Evolutionary conservation across 2,329 filamentous ascomycete species (phyloP).

Genomic region (Aaosphaeria arxii): DNA sequence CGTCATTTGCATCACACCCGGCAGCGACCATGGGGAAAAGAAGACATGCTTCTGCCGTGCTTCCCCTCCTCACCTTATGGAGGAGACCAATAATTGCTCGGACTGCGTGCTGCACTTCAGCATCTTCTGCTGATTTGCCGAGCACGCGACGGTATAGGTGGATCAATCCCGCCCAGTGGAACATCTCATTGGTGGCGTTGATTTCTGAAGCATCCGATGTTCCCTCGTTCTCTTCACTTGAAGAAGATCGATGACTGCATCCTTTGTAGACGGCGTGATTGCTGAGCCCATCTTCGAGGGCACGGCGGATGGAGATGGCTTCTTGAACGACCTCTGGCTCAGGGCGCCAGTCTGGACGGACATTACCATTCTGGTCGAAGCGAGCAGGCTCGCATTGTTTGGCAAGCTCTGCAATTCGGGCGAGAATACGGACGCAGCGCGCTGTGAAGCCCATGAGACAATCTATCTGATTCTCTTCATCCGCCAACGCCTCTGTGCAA

Average conservation of each 20-base stretch:
- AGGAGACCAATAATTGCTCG: constrained; percentile 62
- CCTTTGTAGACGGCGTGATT: constrained; percentile 39
- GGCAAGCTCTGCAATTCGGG: constrained; percentile 69
- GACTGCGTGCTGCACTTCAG: constrained; percentile 62
- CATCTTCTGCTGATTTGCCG: constrained; percentile 55
- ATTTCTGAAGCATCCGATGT: constrained; percentile 63
- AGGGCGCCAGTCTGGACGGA: constrained; percentile 58
- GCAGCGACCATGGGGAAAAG: constrained; percentile 82
- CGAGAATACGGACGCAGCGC: constrained; percentile 66
- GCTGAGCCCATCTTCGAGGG: constrained; percentile 56
- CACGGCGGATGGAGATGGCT: constrained; percentile 59
- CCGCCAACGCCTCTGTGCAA: constrained; percentile 46
- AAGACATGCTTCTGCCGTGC: constrained; percentile 70
- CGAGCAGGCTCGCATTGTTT: constrained; percentile 65
- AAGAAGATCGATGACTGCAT: constrained; percentile 41
- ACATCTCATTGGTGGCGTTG: constrained; percentile 71
- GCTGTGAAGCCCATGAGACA: constrained; percentile 79
- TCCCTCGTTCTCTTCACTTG: constrained; percentile 34
- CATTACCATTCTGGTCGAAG: constrained; percentile 53
- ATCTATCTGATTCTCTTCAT: constrained; percentile 69
- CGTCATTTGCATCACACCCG: constrained; percentile 66
- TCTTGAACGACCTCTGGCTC: constrained; percentile 51
- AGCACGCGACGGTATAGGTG: constrained; percentile 74
- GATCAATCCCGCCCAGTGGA: constrained; percentile 74
- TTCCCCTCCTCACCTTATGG: constrained; percentile 60